phyloP scores from a whole-genome alignment of 2,329 filamentous ascomycete genomes.

The Diaporthe citriasiana region DNA sequence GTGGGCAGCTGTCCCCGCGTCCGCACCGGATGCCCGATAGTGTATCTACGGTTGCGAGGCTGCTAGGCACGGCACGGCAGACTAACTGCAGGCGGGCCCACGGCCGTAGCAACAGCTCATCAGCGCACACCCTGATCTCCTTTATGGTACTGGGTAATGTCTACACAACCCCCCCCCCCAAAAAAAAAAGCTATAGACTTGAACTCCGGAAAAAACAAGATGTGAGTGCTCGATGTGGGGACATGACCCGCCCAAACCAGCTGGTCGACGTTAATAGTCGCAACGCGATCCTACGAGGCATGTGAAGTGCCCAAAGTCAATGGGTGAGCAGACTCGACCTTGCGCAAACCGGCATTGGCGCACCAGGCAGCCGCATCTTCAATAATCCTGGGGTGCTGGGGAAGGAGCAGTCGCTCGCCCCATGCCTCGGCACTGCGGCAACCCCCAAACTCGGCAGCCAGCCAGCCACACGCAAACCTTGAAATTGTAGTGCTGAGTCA shows the following conservation, averaged over 20 bases:
- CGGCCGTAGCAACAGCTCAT: conserved; percentile 1
- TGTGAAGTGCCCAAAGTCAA: conserved; percentile 26
- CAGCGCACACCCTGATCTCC: too few relatives aligned
- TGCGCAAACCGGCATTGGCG: conserved; percentile 28
- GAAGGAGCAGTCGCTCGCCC: neutral
- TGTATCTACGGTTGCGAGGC: conserved; percentile 7
- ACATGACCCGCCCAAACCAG: too few relatives aligned
- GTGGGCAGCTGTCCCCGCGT: conserved; percentile 27
- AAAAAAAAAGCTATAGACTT: too few relatives aligned
- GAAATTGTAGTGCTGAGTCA: conserved; percentile 18
- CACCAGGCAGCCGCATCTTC: conserved; percentile 23
- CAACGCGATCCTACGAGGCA: neutral
- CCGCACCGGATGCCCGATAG: conserved; percentile 24
- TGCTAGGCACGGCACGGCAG: conserved; percentile 25
- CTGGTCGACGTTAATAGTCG: neutral
- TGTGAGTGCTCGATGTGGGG: neutral
- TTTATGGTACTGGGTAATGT: neutral
- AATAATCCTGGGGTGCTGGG: neutral
- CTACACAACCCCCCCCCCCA: too few relatives aligned
- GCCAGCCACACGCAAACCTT: conserved; percentile 11
- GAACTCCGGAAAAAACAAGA: neutral
- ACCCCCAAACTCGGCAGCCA: conserved; percentile 16
- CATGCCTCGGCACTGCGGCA: neutral
- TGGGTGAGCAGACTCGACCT: conserved; percentile 25
- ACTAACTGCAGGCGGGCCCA: conserved; percentile 12